Conservation (phyloP, 2,329 filamentous ascomycete species). For the Cadophora sp. region DNA sequence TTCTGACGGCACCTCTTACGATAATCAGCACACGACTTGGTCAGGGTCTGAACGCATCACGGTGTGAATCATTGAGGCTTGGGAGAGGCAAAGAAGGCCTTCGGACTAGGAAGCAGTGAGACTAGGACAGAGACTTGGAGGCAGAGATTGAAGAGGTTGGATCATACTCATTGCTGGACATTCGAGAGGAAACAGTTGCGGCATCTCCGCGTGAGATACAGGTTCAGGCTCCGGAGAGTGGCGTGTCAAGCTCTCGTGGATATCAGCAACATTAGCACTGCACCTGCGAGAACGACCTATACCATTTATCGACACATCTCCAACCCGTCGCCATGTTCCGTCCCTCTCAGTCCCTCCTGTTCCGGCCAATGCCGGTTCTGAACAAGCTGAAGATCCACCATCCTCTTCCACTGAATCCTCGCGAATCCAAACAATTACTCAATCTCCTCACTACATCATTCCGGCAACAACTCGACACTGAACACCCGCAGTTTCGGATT, state of each 20-base stretch:
- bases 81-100: not conserved
- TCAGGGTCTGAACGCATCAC: not conserved
- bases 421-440: constrained; percentile 65
- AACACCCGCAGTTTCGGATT: constrained; percentile 48
- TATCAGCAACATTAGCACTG: not conserved
- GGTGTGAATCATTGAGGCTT: not conserved
- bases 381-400: constrained; percentile 55
- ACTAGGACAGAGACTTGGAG: not conserved
- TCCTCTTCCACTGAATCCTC: constrained; percentile 57
- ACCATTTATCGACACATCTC: not conserved
- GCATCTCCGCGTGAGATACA: not conserved
- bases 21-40: not conserved
- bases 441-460: constrained; percentile 68
- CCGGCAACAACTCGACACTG: constrained; percentile 64
- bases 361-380: constrained; percentile 54
- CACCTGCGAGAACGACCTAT: not conserved
- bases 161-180: too few species aligned
- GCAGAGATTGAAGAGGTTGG: too few species aligned
- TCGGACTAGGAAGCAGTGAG: not conserved
- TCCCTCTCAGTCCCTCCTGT: constrained; percentile 52
- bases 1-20: not conserved
- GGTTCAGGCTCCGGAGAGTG: not conserved
- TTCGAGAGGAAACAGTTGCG: not conserved
- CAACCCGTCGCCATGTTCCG: constrained; percentile 53
- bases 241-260: not conserved